Evolutionary conservation across 352 stramenopile genomes (phyloP), one percentile per base, ranked within the genome.

Genomic region (Chrysophaeum taylorii): DNA sequence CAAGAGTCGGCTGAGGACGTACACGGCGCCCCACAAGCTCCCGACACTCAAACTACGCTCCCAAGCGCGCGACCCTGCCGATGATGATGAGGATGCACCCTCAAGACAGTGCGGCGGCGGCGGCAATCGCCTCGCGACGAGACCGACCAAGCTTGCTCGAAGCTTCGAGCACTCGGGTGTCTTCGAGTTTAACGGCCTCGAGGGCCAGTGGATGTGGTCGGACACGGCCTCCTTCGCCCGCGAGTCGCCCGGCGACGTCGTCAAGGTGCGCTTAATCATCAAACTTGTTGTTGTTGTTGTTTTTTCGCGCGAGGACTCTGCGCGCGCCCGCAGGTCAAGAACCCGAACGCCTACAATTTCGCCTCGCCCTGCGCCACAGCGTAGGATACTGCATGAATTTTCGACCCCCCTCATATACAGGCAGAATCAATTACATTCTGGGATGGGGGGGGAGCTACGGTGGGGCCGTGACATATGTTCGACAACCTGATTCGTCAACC

Each of bases 151-250:
- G 33, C 61, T 66, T 23, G 35, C 21, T 4, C 53, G 67, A 38
- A 62, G 27, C 5, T 73, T 68, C 48, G 14, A 33, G 15, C 69
- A 73, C 50, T 63, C 38, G 27, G 69, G 69, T 15, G 48, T 66
- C 23, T 73, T 62, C 52, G 69, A 73, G 50, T 73, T 54, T 38
- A 73, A 73, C 50, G 61, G 45, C 18, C 45, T 35, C 4, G 69
- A 73, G 39, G 67, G 67, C 48, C 27, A 45, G 62, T 68, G 68
- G 45, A 73, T 73, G 69, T 73, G 69, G 69, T 67, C 38, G 31
- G 69, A 73, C 50, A 73, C 69, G 29, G 69, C 23, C 1, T 66
- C 37, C 25, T 70, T 72, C 39, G 63, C 62, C 29, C 37, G 53
- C 7, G 50, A 73, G 4, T 36, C 25, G 29, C 63, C 61, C 29